Evolutionary conservation across 495 filamentous ascomycete species (phyloP).

Genomic region (Neurospora sp.): DNA sequence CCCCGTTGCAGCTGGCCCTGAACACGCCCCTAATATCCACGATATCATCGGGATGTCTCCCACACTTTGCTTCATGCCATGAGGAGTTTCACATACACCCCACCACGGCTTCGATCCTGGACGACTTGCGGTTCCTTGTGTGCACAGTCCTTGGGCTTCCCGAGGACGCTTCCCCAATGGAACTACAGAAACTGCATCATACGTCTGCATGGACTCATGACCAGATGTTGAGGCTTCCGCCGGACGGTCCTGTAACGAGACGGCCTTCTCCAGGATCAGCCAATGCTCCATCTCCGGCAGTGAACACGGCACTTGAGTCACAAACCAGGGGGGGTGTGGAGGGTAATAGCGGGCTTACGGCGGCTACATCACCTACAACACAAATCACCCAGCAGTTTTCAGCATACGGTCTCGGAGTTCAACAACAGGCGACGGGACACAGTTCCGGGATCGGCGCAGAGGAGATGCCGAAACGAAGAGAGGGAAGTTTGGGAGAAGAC

Average conservation of each 20-base stretch:
- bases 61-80: slow-evolving; percentile 18
- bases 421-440: not conserved
- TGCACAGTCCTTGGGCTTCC: slow-evolving; percentile 21
- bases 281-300: slow-evolving; percentile 1
- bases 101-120: slow-evolving; percentile 26
- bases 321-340: not conserved
- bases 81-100: slow-evolving; percentile 21
- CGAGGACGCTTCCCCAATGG: slow-evolving; percentile 13
- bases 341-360: not conserved
- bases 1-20: slow-evolving; percentile 22
- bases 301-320: not conserved
- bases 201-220: slow-evolving; percentile 27
- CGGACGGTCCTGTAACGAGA: slow-evolving; percentile 5
- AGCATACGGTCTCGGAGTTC: not conserved
- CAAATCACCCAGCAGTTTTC: not conserved
- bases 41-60: slow-evolving; percentile 3
- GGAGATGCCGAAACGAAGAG: not conserved
- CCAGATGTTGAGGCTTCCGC: slow-evolving; percentile 17
- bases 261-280: slow-evolving; percentile 2
- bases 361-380: not conserved
- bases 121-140: slow-evolving; percentile 30
- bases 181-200: slow-evolving; percentile 22
- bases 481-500: not conserved
- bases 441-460: not conserved
- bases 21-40: slow-evolving; percentile 26